Evolutionary conservation across 2,329 filamentous ascomycete genomes (phyloP).

Genomic region (Phymatotrichopsis omnivora): DNA sequence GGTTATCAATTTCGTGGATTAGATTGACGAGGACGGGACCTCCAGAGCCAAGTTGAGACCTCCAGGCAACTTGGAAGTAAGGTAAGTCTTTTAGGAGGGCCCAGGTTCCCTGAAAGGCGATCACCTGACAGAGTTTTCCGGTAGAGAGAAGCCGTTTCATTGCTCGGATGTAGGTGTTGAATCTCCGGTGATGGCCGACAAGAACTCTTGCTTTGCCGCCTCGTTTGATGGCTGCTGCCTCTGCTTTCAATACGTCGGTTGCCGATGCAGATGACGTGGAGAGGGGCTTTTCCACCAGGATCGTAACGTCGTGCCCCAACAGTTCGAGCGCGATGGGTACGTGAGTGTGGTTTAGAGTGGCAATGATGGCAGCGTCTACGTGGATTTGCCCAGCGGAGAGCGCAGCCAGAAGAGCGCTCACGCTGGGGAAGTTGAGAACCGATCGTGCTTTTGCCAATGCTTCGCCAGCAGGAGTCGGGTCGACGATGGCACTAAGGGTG

Average conservation of each 20-base stretch:
- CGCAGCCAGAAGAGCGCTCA: conserved; percentile 38
- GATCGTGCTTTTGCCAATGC: conserved; percentile 30
- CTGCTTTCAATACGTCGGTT: conserved; percentile 19
- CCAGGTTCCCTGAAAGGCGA: conserved; percentile 49
- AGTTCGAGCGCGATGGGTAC: conserved; percentile 43
- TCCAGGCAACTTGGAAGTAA: conserved; percentile 47
- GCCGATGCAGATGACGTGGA: conserved; percentile 38
- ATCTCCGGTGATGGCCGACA: conserved; percentile 50
- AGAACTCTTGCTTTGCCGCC: conserved; percentile 38
- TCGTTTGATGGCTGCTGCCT: conserved; percentile 30
- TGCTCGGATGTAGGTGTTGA: conserved; percentile 47
- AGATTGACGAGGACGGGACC: conserved; percentile 49
- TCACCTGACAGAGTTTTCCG: conserved; percentile 39
- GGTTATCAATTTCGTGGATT: conserved; percentile 50
- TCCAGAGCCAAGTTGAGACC: conserved; percentile 36
- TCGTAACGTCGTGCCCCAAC: conserved; percentile 41
- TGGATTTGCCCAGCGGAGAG: conserved; percentile 35
- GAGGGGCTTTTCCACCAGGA: conserved; percentile 50
- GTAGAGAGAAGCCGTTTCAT: conserved; percentile 40
- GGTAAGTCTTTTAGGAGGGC: conserved; percentile 41
- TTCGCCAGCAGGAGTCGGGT: conserved; percentile 38
- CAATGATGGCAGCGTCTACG: conserved; percentile 45
- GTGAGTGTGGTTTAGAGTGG: conserved; percentile 51
- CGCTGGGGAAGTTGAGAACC: conserved; percentile 37
- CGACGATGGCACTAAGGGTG: conserved; percentile 40